A percentile compares a stretch with the other conserved stretches of the same genome.
Evolutionary conservation across 176 grass and related monocot genomes (phyloP).

Genomic region (Eragrostis nindensis): DNA sequence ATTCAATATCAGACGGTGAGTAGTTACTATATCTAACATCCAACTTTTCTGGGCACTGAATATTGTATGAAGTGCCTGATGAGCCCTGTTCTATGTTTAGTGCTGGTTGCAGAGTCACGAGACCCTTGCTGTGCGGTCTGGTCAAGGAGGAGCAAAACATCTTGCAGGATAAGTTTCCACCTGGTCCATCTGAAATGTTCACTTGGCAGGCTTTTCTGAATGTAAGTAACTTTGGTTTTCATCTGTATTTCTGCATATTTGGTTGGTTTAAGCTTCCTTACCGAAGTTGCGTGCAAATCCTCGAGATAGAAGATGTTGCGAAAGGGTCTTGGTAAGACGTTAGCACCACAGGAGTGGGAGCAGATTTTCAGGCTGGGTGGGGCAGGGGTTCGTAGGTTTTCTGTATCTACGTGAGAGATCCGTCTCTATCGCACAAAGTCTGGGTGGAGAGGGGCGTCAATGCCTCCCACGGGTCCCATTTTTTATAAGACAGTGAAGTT

Average conservation of each 20-base stretch:
- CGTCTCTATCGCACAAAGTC: no score
- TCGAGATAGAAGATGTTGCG: neutral
- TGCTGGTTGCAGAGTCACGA: slow-evolving; percentile 44
- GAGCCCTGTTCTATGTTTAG: slow-evolving; percentile 13
- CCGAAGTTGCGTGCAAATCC: neutral
- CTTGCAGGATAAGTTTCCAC: slow-evolving; percentile 17
- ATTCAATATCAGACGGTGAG: slow-evolving; percentile 10
- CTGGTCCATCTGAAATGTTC: slow-evolving; percentile 41
- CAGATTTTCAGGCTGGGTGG: no score
- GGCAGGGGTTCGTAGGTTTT: no score
- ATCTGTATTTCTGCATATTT: neutral
- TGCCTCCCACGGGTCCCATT: no score
- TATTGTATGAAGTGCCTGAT: slow-evolving; percentile 16
- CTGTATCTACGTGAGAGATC: no score
- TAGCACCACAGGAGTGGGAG: no score
- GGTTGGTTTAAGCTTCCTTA: neutral
- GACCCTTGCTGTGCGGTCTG: slow-evolving; percentile 28
- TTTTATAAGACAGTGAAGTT: neutral
- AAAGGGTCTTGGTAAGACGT: neutral
- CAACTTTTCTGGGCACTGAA: slow-evolving; percentile 15
- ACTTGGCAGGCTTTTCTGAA: slow-evolving; percentile 20
- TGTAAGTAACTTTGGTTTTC: slow-evolving; percentile 14
- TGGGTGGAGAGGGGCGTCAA: no score
- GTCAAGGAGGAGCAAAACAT: slow-evolving; percentile 18
- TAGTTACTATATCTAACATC: neutral